phyloP scores from a whole-genome alignment of 176 grass and related monocot genomes.

The Eragrostis curvula region DNA sequence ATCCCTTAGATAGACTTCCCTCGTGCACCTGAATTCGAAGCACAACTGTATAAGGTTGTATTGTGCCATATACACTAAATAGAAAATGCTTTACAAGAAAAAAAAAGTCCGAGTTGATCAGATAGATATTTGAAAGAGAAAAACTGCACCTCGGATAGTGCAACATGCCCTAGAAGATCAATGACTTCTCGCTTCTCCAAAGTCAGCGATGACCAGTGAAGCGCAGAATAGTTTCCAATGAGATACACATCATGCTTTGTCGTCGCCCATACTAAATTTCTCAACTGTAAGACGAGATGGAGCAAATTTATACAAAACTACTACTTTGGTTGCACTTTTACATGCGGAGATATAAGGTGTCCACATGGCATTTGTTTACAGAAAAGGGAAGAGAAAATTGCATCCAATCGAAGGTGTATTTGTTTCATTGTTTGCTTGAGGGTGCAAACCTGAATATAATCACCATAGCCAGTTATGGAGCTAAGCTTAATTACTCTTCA shows the following conservation, averaged over 20 bases:
- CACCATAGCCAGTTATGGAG: no score
- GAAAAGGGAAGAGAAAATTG: no score
- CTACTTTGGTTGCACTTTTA: no score
- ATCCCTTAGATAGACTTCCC: constrained; percentile 79
- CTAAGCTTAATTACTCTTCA: no score
- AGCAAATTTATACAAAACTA: no score
- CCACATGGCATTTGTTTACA: no score
- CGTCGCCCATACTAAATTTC: constrained; percentile 89
- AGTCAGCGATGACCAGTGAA: constrained; percentile 80
- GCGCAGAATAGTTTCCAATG: constrained; percentile 64
- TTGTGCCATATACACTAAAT: neutral
- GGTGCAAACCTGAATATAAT: no score
- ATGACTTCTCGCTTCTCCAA: constrained; percentile 62
- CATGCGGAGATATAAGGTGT: no score
- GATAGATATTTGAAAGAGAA: constrained; percentile 27
- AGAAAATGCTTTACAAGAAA: constrained; percentile 11
- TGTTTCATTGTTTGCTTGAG: no score
- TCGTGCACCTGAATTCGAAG: constrained; percentile 68
- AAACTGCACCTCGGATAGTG: constrained; percentile 62
- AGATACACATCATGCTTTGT: constrained; percentile 91
- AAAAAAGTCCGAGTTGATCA: constrained; percentile 1
- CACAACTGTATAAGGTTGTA: neutral
- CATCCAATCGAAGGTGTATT: no score
- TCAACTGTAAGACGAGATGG: constrained; percentile 65
- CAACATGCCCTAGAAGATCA: constrained; percentile 73